Evolutionary conservation across 1,284 basidiomycete species (phyloP), one percentile per base, ranked within the genome.

Genomic region (Porogramme epimiltina): DNA sequence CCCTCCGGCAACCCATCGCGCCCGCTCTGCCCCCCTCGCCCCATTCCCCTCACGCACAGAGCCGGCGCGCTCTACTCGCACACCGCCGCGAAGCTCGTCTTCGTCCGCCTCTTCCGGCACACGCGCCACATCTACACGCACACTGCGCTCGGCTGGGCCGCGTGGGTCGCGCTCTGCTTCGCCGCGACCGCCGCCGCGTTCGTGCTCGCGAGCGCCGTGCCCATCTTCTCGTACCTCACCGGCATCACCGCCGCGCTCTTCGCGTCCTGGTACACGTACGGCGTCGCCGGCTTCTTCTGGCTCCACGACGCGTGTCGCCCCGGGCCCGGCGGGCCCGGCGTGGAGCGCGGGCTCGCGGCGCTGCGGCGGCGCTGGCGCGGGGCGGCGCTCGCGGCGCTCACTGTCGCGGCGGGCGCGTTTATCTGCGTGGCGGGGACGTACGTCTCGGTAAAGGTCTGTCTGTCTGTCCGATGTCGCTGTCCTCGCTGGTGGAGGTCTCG

Each of bases 71-170:
- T 83, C 10, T 82, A 77, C 60, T 66, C 73, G 15, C 80, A 84
- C 62, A 75, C 78, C 1, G 75, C 80, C 4, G 79, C 81, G 23
- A 86, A 86, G 62, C 76, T 83, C 40, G 61, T 85, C 44, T 85
- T 87, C 60, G 73, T 87, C 49, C 76, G 84, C 10, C 58, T 80
- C 47, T 80, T 87, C 62, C 76, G 82, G n/a, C 73, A 76, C 52
- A 76, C 80, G 6, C 67, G 68, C 15, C 85, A 88, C 62, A 64
- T 88, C 45, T 77, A 84, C 54, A 72, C 70, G 15, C 79, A 85
- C 59, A 84, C 82, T 0, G 23, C 74, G 18, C 69, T 76, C 4
- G 85, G 86, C 45, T 87, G 85, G 84, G 60, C 66, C 19, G 70
- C 74, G 2, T 88, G 85, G 85, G 68, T 73, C 37, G 54, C 64